These are phyloP conservation scores for Chrysanthemum makinoi DNA, from an alignment of 129 eudicot species.

Conservation along the genomic window DNA sequence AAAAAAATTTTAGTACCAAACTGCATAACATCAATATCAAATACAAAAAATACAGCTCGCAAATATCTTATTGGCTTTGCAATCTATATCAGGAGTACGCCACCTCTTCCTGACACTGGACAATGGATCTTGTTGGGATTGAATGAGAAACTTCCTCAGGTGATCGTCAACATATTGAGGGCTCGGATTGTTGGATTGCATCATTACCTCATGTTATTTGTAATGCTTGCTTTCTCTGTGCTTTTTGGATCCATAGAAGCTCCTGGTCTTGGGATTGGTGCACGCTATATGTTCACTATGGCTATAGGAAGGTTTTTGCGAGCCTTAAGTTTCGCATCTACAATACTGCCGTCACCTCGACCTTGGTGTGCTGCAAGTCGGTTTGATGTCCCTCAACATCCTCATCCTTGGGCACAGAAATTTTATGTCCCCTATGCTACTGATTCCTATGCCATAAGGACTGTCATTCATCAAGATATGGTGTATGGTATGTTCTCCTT, in stretches of 20 bases:
- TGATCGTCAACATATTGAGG: constrained; percentile 59
- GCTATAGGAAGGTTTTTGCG: constrained; percentile 85
- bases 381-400: constrained; percentile 69
- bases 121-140: constrained; percentile 89
- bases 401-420: constrained; percentile 92
- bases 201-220: constrained; percentile 88
- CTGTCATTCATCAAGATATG: constrained; percentile 54
- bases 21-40: neutral
- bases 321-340: constrained; percentile 77
- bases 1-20: neutral
- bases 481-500: constrained; percentile 62
- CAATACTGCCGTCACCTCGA: constrained; percentile 93
- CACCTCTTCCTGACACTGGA: constrained; percentile 97
- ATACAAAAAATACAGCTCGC: neutral
- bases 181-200: constrained; percentile 90
- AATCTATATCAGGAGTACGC: constrained; percentile 49
- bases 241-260: constrained; percentile 86
- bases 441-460: constrained; percentile 59
- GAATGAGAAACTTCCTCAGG: constrained; percentile 84
- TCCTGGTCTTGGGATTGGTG: constrained; percentile 98
- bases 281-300: constrained; percentile 98
- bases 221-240: constrained; percentile 96
- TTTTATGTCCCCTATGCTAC: constrained; percentile 89
- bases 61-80: constrained; percentile 25
- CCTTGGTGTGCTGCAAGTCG: constrained; percentile 98